phyloP scores from a whole-genome alignment of 768 basidiomycete genomes.

The Boletellus ananas region DNA sequence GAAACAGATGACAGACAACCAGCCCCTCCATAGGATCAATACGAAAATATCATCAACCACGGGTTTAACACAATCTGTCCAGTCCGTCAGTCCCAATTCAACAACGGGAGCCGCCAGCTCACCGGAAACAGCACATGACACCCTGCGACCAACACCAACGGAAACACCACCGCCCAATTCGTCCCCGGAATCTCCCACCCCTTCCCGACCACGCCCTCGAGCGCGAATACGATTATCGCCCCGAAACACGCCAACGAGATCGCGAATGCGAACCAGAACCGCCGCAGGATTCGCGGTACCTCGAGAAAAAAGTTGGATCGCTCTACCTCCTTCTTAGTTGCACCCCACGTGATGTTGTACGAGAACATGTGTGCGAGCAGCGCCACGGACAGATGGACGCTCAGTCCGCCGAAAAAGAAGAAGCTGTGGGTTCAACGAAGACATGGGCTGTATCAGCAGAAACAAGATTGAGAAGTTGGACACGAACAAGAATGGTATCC shows the following conservation, averaged over 20 bases:
- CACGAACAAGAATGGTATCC: slow-evolving; percentile 36
- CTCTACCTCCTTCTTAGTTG: slow-evolving; percentile 80
- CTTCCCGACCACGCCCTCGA: slow-evolving; percentile 45
- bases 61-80: slow-evolving; percentile 77
- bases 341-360: slow-evolving; percentile 58
- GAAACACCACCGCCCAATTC: slow-evolving; percentile 75
- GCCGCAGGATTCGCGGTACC: slow-evolving; percentile 76
- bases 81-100: too few relatives aligned
- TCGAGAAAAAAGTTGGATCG: slow-evolving; percentile 89
- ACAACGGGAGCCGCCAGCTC: neutral
- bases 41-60: slow-evolving; percentile 83
- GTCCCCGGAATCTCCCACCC: slow-evolving; percentile 60
- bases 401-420: slow-evolving; percentile 56
- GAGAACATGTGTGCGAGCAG: slow-evolving; percentile 57
- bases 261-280: slow-evolving; percentile 67
- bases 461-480: too few relatives aligned
- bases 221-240: slow-evolving; percentile 55
- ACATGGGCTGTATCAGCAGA: too few relatives aligned
- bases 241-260: slow-evolving; percentile 49
- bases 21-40: slow-evolving; percentile 19
- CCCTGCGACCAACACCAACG: slow-evolving; percentile 62
- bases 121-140: slow-evolving; percentile 77
- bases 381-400: slow-evolving; percentile 49
- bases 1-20: neutral
- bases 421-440: slow-evolving; percentile 24